Base-by-base conservation (phyloP, 768 basidiomycete genomes). In the Terana coerulea region DNA sequence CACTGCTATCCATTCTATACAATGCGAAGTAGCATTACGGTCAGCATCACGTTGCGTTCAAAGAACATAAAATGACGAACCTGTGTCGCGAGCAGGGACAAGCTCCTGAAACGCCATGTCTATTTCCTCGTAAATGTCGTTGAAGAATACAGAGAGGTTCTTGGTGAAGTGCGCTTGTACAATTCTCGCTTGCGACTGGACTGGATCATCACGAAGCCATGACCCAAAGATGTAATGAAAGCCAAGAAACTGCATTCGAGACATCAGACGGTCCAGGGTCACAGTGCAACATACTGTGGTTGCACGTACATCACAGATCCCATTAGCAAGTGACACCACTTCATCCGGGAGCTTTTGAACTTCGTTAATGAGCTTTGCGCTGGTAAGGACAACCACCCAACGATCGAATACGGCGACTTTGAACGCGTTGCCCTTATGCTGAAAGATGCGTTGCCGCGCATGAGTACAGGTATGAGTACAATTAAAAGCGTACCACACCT, bases 361-460 rank as follows among this genome's bases (percentile, higher is more conserved):
- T 42, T 83, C 81, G 6, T 81, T 75, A 11, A 80, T 63, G 40
- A 75, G 61, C 22, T 71, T 57, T 0, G 67, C 64, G 2, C 76
- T 73, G 22, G 67, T 70, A 30, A 77, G 60, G 7, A 83, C 64
- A 17, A 79, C 68, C 15, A 73, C 54, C 79, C 79, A 81, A 45
- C 69, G 65, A 37, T 74, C 67, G 40, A 75, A 56, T 44, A 70
- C 65, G 0, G 78, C 66, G 5, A 80, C 63, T 58, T 75, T 75
- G 64, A 78, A 81, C 11, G 49, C 42, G 1, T 46, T 40, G 25
- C 53, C 53, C 29, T 50, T 54, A 42, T 52, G 24, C 52, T 51
- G 22, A 10, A 26, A 31, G 12, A 15, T 6, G 21, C n/a, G 19
- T n/a, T 10, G 15, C 3, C 2, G 43, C n/a, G n/a, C n/a, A n/a